Conservation (phyloP, 768 basidiomycete species). For the Hericium rajendrae region DNA sequence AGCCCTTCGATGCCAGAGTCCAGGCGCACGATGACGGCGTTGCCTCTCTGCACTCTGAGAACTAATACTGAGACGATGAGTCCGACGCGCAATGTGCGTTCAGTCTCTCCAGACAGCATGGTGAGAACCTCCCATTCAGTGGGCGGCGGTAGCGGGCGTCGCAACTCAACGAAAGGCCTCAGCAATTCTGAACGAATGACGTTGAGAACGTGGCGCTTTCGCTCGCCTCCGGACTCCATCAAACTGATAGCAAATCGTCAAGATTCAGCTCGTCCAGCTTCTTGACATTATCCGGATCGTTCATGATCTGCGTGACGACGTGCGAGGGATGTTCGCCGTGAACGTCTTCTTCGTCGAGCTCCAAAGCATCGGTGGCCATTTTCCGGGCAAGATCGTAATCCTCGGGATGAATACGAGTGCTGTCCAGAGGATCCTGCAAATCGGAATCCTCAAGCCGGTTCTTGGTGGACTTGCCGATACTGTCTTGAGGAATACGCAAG, state of each 20-base stretch:
- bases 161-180: constrained; percentile 68
- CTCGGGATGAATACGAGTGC: constrained; percentile 92
- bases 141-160: constrained; percentile 55
- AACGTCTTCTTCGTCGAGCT: constrained; percentile 95
- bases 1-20: constrained; percentile 89
- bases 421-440: constrained; percentile 82
- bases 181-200: constrained; percentile 82
- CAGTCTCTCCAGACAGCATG: constrained; percentile 93
- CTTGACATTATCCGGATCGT: constrained; percentile 63
- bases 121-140: constrained; percentile 75
- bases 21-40: constrained; percentile 58
- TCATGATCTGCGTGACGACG: constrained; percentile 79
- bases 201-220: constrained; percentile 84
- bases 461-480: constrained; percentile 47
- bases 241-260: constrained; percentile 92
- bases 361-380: constrained; percentile 96
- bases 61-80: constrained; percentile 75
- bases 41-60: constrained; percentile 37
- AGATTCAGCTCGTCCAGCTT: constrained; percentile 87
- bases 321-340: constrained; percentile 88
- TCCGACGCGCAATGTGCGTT: constrained; percentile 63
- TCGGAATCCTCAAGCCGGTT: constrained; percentile 55
- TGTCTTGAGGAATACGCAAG: constrained; percentile 75
- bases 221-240: constrained; percentile 70
- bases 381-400: constrained; percentile 97